phyloP scores from a whole-genome alignment of 805 yeast species.

The Jamesozyma hellenica region DNA sequence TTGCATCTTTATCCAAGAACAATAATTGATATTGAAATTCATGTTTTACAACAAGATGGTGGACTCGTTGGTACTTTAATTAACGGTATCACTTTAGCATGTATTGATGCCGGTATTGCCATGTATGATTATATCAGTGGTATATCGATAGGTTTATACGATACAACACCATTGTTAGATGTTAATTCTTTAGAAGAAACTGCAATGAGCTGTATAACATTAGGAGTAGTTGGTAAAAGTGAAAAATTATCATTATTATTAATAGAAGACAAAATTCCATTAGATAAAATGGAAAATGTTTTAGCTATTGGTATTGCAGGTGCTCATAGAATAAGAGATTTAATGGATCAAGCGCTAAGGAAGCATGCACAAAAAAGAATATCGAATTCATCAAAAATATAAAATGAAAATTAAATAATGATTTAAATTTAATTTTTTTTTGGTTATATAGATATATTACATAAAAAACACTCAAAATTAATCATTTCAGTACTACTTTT shows the following conservation, averaged over 20 bases:
- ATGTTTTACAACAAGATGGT: constrained; percentile 84
- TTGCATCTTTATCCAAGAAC: constrained; percentile 74
- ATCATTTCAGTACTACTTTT: no score
- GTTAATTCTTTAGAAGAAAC: constrained; percentile 72
- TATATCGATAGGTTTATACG: constrained; percentile 69
- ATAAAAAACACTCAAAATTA: no score
- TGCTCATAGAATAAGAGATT: constrained; percentile 65
- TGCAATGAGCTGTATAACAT: constrained; percentile 70
- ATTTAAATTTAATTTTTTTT: no score
- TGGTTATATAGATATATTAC: no score
- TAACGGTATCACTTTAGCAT: constrained; percentile 79
- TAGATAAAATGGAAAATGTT: constrained; percentile 67
- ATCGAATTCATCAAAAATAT: constrained; percentile 28
- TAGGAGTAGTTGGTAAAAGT: constrained; percentile 75
- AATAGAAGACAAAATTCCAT: constrained; percentile 74
- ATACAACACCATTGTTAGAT: constrained; percentile 70
- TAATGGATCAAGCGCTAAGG: constrained; percentile 81
- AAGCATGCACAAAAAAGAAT: constrained; percentile 56
- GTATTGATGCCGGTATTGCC: constrained; percentile 91
- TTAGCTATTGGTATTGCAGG: constrained; percentile 82
- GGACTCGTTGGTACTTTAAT: constrained; percentile 70
- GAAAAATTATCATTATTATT: constrained; percentile 69
- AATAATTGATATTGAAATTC: constrained; percentile 59
- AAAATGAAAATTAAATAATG: no score
- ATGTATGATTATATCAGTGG: constrained; percentile 86